Base-by-base conservation (phyloP, 306 rosid genomes). In the Lathyrus aphaca region DNA sequence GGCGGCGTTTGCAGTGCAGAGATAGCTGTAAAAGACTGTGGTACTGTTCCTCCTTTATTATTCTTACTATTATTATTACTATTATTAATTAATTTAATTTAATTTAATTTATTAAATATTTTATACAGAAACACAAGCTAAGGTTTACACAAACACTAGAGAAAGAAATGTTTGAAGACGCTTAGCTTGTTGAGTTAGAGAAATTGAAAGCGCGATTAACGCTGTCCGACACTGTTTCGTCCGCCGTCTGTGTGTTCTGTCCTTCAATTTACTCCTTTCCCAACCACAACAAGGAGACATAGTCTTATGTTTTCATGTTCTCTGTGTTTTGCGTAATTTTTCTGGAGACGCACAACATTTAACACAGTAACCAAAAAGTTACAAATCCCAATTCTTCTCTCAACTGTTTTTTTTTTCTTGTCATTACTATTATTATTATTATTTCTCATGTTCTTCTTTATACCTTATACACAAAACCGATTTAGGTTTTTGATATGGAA, bases 1-100 rank as follows among this genome's bases (percentile, higher is more conserved):
- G 96, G 96, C 96, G 97, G 97, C 97, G 97, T 89, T 76, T 74
- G 83, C 83, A 79, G 83, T 68, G 85, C 65, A 80, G 85, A 70
- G 73, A 79, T 73, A 80, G 83, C 78, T 63, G 68, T 40, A 63
- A 63, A 73, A 53, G 72, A 70, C 72, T 70, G 72, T 74, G 83
- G 80, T 81, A 80, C 72, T 72, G 71, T 73, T 55, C 61, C 35
- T 55, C 17, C 18, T 55, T 55, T 55, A 55, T 55, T 55, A 54
- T 21, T 9, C 3, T 3, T 17, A 18, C 4, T 18, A 17, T 5
- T 21, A 51, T 19, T 21, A 51, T 19, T 51, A 50, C 29, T 79
- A 68, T 74, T 77, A 82, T 82, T 82, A 45, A 43, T 14, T 9
- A 9, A 21, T 19, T 35, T 35, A 35, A 40, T 57, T 10, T 2